Evolutionary conservation across 2,329 filamentous ascomycete species (phyloP).

Genomic region (Hypoxylon sp.): DNA sequence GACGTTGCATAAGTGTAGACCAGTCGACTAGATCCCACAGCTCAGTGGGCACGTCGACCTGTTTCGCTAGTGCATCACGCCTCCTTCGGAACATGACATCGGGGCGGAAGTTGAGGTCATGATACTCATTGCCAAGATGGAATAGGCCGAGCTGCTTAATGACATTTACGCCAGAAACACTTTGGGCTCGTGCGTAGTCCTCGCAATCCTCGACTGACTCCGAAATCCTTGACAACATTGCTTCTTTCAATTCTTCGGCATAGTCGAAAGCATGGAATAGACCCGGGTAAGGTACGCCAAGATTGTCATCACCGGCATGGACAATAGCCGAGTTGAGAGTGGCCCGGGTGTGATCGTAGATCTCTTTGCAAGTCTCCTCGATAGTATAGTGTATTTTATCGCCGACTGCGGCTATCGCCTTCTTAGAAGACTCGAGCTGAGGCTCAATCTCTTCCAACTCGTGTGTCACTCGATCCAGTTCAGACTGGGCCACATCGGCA

Average conservation of each 20-base stretch:
- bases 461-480: constrained; percentile 83
- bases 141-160: constrained; percentile 91
- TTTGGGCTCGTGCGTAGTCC: constrained; percentile 83
- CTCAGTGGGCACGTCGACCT: constrained; percentile 90
- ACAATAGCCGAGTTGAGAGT: constrained; percentile 81
- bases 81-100: constrained; percentile 95
- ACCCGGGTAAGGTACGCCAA: constrained; percentile 89
- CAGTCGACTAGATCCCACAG: constrained; percentile 94
- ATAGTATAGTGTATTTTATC: constrained; percentile 86
- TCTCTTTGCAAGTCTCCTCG: constrained; percentile 85
- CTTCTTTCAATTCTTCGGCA: constrained; percentile 90
- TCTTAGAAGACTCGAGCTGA: constrained; percentile 84
- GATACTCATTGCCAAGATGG: constrained; percentile 89
- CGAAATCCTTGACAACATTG: constrained; percentile 90
- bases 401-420: constrained; percentile 81
- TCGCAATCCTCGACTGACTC: constrained; percentile 84
- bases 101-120: constrained; percentile 86
- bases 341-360: constrained; percentile 86
- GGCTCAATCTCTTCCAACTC: constrained; percentile 89
- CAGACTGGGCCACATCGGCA: constrained; percentile 84
- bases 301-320: constrained; percentile 79
- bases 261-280: constrained; percentile 89
- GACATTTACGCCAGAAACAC: constrained; percentile 82
- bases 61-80: constrained; percentile 82
- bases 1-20: constrained; percentile 82